Conservation (phyloP, 1,284 basidiomycete species). For the Cronartium quercuum region DNA sequence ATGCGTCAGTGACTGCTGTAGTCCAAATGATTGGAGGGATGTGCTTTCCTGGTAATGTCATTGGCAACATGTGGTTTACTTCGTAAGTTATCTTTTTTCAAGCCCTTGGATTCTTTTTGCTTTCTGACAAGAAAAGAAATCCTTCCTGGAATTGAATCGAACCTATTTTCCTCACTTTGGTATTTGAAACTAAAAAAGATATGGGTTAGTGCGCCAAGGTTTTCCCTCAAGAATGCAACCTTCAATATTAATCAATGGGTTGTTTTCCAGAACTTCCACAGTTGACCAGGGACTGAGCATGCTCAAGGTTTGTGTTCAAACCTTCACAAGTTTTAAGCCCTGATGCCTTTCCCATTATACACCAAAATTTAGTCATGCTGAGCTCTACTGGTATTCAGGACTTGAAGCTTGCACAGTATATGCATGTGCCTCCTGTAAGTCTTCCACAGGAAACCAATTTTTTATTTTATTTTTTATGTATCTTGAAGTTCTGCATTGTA, state of each 20-base stretch:
- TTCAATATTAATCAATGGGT: background rate
- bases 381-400: background rate
- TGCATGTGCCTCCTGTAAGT: slow-evolving; percentile 34
- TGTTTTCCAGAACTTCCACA: background rate
- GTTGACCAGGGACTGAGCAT: background rate
- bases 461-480: too few species aligned
- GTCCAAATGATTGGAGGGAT: slow-evolving; percentile 35
- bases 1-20: slow-evolving; percentile 6
- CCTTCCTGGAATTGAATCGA: background rate
- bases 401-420: slow-evolving; percentile 19
- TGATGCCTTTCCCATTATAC: background rate
- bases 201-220: background rate
- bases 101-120: background rate
- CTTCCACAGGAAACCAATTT: background rate
- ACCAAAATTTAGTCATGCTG: too few species aligned
- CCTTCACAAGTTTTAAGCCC: background rate
- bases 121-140: background rate
- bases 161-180: too few species aligned
- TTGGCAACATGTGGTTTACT: slow-evolving; percentile 34
- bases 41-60: slow-evolving; percentile 28
- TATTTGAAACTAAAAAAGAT: background rate
- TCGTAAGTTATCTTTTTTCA: background rate
- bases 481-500: too few species aligned
- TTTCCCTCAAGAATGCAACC: background rate
- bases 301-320: background rate